phyloP scores from a whole-genome alignment of 768 basidiomycete genomes.

The Ephemerocybe angulata region DNA sequence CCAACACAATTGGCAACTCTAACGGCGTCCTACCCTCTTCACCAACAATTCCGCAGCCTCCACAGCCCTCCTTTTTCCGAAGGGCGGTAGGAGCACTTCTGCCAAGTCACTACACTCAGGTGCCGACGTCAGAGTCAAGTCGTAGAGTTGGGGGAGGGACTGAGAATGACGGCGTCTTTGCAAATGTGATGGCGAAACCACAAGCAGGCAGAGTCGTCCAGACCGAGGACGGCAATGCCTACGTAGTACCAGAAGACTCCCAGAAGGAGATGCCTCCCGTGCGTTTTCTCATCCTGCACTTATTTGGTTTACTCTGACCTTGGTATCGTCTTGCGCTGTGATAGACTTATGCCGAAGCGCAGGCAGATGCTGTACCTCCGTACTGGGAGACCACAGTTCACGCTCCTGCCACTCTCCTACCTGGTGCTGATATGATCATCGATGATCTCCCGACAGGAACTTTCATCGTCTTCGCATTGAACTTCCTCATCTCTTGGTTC shows the following conservation, averaged over 20 bases:
- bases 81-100: constrained; percentile 57
- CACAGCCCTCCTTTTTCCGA: constrained; percentile 52
- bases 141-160: constrained; percentile 58
- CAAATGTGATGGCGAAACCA: constrained; percentile 92
- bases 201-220: constrained; percentile 40
- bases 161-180: constrained; percentile 93
- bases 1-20: constrained; percentile 69
- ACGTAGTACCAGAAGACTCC: constrained; percentile 72
- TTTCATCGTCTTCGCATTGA: constrained; percentile 66
- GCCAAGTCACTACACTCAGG: constrained; percentile 60
- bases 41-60: constrained; percentile 34
- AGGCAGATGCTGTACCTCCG: constrained; percentile 85
- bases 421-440: constrained; percentile 65
- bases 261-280: constrained; percentile 87
- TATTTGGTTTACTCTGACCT: background rate
- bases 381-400: constrained; percentile 98
- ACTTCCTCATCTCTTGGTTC: constrained; percentile 84
- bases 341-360: constrained; percentile 83
- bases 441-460: constrained; percentile 89
- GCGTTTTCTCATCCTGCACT: constrained; percentile 26
- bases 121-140: constrained; percentile 39
- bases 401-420: constrained; percentile 56
- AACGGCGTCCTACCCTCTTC: constrained; percentile 61
- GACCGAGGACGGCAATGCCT: constrained; percentile 52
- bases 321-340: background rate